phyloP scores from a whole-genome alignment of 768 basidiomycete genomes.

The Tulasnella sp. region DNA sequence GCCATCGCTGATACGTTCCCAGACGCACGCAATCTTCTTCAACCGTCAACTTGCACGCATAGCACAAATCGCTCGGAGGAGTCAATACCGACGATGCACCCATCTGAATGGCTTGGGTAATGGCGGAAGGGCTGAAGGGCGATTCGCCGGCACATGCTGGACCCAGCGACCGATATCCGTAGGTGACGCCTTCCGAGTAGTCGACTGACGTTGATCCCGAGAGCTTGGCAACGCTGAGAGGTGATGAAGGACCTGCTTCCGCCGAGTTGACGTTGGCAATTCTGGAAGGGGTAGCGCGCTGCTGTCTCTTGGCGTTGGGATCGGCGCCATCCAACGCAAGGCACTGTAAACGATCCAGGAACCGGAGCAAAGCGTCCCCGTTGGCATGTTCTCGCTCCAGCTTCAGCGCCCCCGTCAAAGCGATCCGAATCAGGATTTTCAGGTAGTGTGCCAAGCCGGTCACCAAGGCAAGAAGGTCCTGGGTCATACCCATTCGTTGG shows the following conservation, averaged over 20 bases:
- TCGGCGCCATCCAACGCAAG: conserved; percentile 80
- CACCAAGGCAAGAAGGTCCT: conserved; percentile 91
- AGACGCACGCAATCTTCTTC: conserved; percentile 95
- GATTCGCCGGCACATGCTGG: conserved; percentile 86
- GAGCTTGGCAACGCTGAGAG: conserved; percentile 18
- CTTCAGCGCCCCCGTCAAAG: conserved; percentile 89
- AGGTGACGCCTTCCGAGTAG: conserved; percentile 80
- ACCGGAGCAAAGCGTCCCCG: conserved; percentile 72
- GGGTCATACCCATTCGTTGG: conserved; percentile 89
- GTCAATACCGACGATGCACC: conserved; percentile 8
- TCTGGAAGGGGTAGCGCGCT: conserved; percentile 7
- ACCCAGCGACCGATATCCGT: conserved; percentile 85
- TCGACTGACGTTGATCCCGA: conserved; percentile 37
- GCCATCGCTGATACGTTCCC: conserved; percentile 97
- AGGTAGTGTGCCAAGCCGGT: conserved; percentile 99
- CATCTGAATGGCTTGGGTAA: conserved; percentile 21
- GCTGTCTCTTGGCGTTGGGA: conserved; percentile 62
- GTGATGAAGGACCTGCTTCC: conserved; percentile 40
- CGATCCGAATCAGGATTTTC: conserved; percentile 97
- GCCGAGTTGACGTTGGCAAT: conserved; percentile 12
- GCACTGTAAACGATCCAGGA: conserved; percentile 86
- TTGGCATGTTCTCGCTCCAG: conserved; percentile 84
- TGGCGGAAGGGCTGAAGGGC: conserved; percentile 40
- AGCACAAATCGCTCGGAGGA: conserved; percentile 64
- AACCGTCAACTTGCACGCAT: conserved; percentile 78